Evolutionary conservation across 768 basidiomycete genomes (phyloP).

Genomic region (Podaxis pistillaris): DNA sequence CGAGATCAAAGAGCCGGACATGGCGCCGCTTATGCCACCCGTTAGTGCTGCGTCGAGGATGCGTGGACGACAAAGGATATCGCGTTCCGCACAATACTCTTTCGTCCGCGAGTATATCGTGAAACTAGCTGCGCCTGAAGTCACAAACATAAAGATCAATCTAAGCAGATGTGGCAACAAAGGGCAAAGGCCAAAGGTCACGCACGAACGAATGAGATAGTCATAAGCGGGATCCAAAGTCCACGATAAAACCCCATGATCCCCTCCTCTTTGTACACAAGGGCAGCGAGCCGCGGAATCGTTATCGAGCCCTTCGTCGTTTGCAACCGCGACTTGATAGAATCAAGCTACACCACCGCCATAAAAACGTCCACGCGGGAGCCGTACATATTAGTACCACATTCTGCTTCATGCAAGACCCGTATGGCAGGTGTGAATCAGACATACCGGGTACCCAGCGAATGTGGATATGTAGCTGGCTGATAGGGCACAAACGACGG

Average conservation of each 20-base stretch:
- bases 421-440: conserved; percentile 21
- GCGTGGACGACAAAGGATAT: conserved; percentile 56
- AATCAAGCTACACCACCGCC: conserved; percentile 64
- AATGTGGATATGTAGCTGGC: conserved; percentile 93
- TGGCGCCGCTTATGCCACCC: conserved; percentile 82
- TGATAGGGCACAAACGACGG: conserved; percentile 85
- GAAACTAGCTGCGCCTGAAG: conserved; percentile 82
- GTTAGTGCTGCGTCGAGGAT: conserved; percentile 71
- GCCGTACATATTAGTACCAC: background rate
- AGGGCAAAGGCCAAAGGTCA: conserved; percentile 24
- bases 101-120: conserved; percentile 88
- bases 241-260: conserved; percentile 88
- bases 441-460: conserved; percentile 78
- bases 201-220: conserved; percentile 95
- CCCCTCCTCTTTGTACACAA: conserved; percentile 85
- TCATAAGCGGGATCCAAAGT: conserved; percentile 88
- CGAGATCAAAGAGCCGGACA: conserved; percentile 87
- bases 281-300: conserved; percentile 65
- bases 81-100: conserved; percentile 60
- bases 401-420: conserved; percentile 3
- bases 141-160: conserved; percentile 6
- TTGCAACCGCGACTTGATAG: conserved; percentile 90
- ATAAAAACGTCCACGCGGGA: background rate
- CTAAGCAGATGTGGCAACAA: conserved; percentile 4
- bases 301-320: conserved; percentile 75